Conservation (phyloP, 1,139 yeast species). For the Magnusiomyces suaveolens region DNA sequence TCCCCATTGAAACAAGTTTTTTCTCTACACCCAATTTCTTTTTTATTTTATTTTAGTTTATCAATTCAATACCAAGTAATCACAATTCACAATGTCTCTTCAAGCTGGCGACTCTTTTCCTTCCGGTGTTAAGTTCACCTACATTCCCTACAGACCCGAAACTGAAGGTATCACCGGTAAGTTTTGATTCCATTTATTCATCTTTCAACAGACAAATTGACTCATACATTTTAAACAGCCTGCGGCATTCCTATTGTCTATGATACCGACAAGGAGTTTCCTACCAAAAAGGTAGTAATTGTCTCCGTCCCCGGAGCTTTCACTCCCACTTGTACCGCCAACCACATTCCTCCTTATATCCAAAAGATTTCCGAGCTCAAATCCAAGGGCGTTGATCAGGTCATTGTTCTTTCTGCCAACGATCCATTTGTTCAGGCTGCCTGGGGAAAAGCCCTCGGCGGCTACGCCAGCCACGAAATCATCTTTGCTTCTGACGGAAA, state of each 20-base stretch:
- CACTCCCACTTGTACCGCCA: conserved; percentile 79
- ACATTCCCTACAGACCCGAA: conserved; percentile 47
- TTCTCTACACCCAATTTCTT: background rate
- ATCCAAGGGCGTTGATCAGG: conserved; percentile 60
- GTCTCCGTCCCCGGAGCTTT: conserved; percentile 89
- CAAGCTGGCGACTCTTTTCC: conserved; percentile 38
- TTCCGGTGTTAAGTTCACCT: conserved; percentile 41
- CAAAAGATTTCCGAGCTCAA: conserved; percentile 44
- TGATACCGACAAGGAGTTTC: conserved; percentile 42
- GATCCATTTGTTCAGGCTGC: conserved; percentile 73
- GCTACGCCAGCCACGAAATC: conserved; percentile 33
- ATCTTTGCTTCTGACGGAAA: conserved; percentile 69
- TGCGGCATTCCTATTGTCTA: conserved; percentile 47
- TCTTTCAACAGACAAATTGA: no score
- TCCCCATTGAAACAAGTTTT: no score
- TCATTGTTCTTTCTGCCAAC: conserved; percentile 67
- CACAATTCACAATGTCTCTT: conserved; percentile 7
- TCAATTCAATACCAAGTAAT: background rate
- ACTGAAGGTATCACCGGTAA: conserved; percentile 35
- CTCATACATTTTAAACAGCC: conserved; percentile 21
- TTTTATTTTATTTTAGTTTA: background rate
- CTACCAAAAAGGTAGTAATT: conserved; percentile 50
- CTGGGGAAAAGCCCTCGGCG: conserved; percentile 68
- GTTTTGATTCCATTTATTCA: no score
- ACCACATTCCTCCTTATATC: conserved; percentile 71